Percentiles rank a stretch among this genome's conserved stretches.
Conservation (phyloP, 1,139 yeast species). For the Maudiozyma humilis region DNA sequence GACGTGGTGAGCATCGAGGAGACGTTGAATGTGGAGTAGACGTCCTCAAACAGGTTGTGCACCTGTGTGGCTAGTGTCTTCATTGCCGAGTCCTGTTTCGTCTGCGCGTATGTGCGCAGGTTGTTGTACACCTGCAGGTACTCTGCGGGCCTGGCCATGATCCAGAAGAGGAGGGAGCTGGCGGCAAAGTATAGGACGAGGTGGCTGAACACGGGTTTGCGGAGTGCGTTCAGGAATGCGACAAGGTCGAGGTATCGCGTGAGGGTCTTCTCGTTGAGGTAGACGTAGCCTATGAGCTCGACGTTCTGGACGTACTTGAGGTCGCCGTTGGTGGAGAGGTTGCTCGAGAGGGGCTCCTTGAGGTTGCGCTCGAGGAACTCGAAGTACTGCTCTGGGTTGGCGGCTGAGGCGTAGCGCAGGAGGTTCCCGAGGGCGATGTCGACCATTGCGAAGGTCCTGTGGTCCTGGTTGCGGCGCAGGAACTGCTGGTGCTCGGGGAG, state of each 20-base stretch:
- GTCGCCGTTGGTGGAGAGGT: slow-evolving; percentile 11
- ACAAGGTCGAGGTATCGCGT: slow-evolving; percentile 21
- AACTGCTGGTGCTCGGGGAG: slow-evolving; percentile 19
- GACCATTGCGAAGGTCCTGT: slow-evolving; percentile 9
- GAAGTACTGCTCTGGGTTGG: slow-evolving; percentile 27
- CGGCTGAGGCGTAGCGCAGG: slow-evolving; percentile 25
- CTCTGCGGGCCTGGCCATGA: slow-evolving; percentile 27
- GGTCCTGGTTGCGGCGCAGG: slow-evolving; percentile 6
- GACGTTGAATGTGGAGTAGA: slow-evolving; percentile 15
- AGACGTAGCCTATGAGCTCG: slow-evolving; percentile 26
- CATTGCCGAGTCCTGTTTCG: background rate
- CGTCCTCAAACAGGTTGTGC: slow-evolving; percentile 13
- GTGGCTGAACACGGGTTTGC: slow-evolving; percentile 23
- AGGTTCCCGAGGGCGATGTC: slow-evolving; percentile 24
- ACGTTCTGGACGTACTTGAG: slow-evolving; percentile 18
- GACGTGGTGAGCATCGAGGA: slow-evolving; percentile 10
- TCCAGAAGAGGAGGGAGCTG: slow-evolving; percentile 27
- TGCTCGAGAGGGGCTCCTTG: slow-evolving; percentile 15
- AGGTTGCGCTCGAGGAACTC: slow-evolving; percentile 18
- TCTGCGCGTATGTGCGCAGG: slow-evolving; percentile 5
- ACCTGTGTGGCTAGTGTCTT: slow-evolving; percentile 6
- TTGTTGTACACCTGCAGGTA: slow-evolving; percentile 13
- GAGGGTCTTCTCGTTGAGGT: slow-evolving; percentile 17
- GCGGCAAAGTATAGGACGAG: slow-evolving; percentile 24
- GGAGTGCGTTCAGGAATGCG: slow-evolving; percentile 15